phyloP scores from a whole-genome alignment of 1,284 basidiomycete species.

The Tilletia walkeri region DNA sequence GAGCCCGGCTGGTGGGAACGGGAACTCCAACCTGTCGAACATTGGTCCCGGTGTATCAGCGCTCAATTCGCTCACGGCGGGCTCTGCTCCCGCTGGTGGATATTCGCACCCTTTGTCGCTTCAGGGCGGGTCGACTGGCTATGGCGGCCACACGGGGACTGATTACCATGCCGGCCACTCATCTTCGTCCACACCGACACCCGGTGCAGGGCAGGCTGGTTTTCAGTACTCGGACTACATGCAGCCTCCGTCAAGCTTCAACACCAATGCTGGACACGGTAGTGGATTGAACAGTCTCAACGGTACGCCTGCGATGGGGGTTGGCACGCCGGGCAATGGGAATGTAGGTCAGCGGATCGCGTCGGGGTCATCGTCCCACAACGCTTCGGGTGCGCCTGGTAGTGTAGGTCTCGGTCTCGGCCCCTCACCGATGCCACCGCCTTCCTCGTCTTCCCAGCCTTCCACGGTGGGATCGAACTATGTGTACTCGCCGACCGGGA shows the following conservation, averaged over 20 bases:
- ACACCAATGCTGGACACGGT: not conserved
- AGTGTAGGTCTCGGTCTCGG: slow-evolving; percentile 15
- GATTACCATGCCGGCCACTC: not conserved
- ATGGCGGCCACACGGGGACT: not conserved
- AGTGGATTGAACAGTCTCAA: not conserved
- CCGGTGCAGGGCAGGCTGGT: not conserved
- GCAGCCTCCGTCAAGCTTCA: not conserved
- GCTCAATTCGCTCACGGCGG: not conserved
- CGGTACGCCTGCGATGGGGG: slow-evolving; percentile 7
- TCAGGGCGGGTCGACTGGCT: slow-evolving; percentile 7
- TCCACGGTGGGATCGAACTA: slow-evolving; percentile 6
- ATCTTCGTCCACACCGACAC: not conserved
- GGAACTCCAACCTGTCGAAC: not conserved
- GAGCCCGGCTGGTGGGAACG: slow-evolving; percentile 5
- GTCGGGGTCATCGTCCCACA: not conserved
- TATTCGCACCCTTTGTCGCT: slow-evolving; percentile 1
- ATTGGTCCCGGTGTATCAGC: not conserved
- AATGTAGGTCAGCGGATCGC: not conserved
- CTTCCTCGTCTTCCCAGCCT: not conserved
- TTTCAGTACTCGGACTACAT: slow-evolving; percentile 2
- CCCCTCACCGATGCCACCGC: not conserved
- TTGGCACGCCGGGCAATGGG: not conserved
- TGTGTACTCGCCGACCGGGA: slow-evolving; percentile 12
- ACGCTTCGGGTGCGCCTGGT: not conserved
- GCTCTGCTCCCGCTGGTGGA: not conserved